Evolutionary conservation across 139 green algal species (phyloP), one percentile per base, ranked within the genome.

Genomic region (Tetraselmis chui): DNA sequence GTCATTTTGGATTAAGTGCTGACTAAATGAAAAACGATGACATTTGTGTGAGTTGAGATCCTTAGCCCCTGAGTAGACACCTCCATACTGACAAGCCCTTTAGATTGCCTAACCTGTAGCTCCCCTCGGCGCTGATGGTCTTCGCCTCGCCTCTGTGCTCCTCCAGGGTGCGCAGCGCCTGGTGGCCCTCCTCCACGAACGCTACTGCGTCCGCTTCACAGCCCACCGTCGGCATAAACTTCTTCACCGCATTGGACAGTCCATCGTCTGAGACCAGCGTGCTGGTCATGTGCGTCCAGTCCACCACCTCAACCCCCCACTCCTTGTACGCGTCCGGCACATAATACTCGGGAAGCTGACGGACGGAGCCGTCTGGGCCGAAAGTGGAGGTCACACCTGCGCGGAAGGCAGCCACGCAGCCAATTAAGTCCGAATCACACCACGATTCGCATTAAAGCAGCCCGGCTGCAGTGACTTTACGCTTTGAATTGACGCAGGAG

Each of bases 151-250:
- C 24, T 28, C 81, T n/a, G 74, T 79, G 30, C 1, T 58, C 32
- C 78, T 81, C 23, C 79, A 79, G 74, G 75, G 31, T 2, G 0
- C 45, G n/a, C 30, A 32, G 83, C 84, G 81, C 2, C 79, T 32
- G 29, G 1, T 31, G n/a, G 23, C 45, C 28, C 28, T 93, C 86
- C 67, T 93, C 87, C 25, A 82, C 84, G 77, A 88, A 93, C 0
- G 90, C 92, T 0, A 94, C 83, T 0, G 93, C 93, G 76, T 96
- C 92, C 0, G 93, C 93, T 80, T 96, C 93, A 76, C 93, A 95
- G 28, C 92, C 92, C 1, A 94, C 91, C 11, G 91, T 93, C 0
- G 92, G 92, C 90, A 96, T 92, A 82, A 96, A 81, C 25, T 89
- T 86, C 11, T 89, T 85, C 27, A 86, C n/a, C 0, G 31, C 80